Conservation (phyloP, 176 grass and related monocot genomes). For the Paspalum vaginatum region DNA sequence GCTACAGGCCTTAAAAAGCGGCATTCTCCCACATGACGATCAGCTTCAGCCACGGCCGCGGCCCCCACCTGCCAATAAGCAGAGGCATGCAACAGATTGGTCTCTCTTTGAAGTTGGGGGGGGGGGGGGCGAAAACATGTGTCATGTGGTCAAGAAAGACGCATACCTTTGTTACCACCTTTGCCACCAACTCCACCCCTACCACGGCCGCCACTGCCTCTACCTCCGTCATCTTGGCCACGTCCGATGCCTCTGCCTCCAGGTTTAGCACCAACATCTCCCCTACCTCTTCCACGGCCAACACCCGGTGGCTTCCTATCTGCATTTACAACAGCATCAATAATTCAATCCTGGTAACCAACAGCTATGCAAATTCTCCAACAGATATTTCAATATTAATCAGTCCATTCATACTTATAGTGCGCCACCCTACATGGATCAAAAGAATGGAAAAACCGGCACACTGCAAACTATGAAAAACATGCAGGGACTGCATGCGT, state of each 20-base stretch:
- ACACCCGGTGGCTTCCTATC: constrained; percentile 97
- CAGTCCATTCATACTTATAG: neutral
- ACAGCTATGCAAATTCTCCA: neutral
- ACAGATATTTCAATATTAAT: neutral
- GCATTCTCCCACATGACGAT: constrained; percentile 30
- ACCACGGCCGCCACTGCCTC: constrained; percentile 63
- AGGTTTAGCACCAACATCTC: constrained; percentile 58
- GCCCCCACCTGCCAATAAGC: constrained; percentile 61
- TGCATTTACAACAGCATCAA: constrained; percentile 47
- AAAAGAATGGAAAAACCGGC: neutral
- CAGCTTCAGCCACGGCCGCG: constrained; percentile 70
- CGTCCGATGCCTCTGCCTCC: constrained; percentile 73
- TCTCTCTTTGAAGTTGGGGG: neutral
- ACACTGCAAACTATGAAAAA: neutral
- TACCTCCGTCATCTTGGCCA: constrained; percentile 82
- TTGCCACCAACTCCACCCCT: constrained; percentile 67
- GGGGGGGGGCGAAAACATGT: neutral
- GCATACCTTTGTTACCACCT: constrained; percentile 74
- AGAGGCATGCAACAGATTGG: neutral
- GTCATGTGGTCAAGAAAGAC: neutral
- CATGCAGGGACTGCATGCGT: neutral
- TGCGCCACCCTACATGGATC: neutral
- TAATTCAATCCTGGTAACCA: constrained; percentile 2
- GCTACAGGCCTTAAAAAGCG: constrained; percentile 57
- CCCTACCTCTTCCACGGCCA: constrained; percentile 92